A percentile compares a stretch with the other conserved stretches of the same genome.
These are phyloP conservation scores for Cryptococcus wingfieldii DNA, from an alignment of 1,284 basidiomycete genomes.

Conservation along the genomic window DNA sequence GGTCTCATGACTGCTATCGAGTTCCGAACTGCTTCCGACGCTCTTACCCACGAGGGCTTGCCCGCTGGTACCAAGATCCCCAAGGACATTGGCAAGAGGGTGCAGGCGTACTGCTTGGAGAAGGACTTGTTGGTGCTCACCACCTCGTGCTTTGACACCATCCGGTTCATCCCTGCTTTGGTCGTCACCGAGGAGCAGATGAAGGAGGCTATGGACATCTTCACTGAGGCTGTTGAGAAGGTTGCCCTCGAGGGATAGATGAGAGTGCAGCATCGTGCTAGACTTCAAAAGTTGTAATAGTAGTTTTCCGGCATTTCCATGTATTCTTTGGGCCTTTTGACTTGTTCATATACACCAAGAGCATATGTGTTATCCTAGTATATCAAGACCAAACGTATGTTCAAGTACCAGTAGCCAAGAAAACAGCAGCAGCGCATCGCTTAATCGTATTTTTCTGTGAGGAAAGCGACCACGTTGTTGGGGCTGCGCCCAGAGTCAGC, in stretches of 20 bases:
- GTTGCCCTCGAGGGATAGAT: slow-evolving; percentile 56
- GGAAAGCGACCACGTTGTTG: slow-evolving; percentile 12
- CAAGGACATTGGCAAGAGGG: slow-evolving; percentile 64
- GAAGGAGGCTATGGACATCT: slow-evolving; percentile 58
- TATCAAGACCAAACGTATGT: too few relatives aligned
- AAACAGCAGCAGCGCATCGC: too few relatives aligned
- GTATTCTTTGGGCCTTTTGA: background rate
- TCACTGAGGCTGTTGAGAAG: slow-evolving; percentile 61
- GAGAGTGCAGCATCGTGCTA: background rate
- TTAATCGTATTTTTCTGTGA: background rate
- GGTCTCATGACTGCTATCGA: slow-evolving; percentile 50
- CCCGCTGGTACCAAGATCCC: slow-evolving; percentile 53
- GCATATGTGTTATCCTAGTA: too few relatives aligned
- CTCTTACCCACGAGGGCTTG: slow-evolving; percentile 31
- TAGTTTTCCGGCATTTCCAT: background rate
- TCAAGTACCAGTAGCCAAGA: too few relatives aligned
- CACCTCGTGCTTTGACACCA: slow-evolving; percentile 49
- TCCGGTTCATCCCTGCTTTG: slow-evolving; percentile 66
- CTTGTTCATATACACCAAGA: too few relatives aligned
- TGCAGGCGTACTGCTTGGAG: slow-evolving; percentile 75
- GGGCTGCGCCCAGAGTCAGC: slow-evolving; percentile 7
- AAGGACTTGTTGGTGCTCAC: slow-evolving; percentile 68
- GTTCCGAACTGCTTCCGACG: slow-evolving; percentile 28
- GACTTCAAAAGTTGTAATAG: too few relatives aligned
- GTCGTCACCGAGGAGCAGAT: slow-evolving; percentile 62